These are phyloP conservation scores for Podila epicladia DNA, from an alignment of 192 early-diverging fungal genomes.

Conservation along the genomic window DNA sequence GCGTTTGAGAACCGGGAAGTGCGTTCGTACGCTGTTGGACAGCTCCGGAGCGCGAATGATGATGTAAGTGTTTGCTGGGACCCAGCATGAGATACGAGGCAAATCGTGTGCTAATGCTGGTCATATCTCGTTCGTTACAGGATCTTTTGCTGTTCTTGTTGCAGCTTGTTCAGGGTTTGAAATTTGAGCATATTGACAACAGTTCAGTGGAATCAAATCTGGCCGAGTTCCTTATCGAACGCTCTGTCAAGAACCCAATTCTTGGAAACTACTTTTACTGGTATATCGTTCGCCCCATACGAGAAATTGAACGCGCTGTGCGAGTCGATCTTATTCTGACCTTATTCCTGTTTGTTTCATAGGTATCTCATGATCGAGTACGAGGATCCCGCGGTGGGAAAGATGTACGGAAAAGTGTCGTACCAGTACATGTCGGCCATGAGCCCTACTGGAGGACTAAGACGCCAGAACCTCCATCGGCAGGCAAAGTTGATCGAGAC, in stretches of 20 bases:
- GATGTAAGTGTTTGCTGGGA: conserved; percentile 63
- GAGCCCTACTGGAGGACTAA: conserved; percentile 59
- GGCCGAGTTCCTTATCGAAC: conserved; percentile 89
- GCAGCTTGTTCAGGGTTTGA: conserved; percentile 97
- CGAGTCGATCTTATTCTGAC: neutral
- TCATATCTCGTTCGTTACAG: conserved; percentile 43
- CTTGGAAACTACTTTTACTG: conserved; percentile 97
- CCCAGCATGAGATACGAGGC: neutral
- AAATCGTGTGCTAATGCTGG: neutral
- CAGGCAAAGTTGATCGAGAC: conserved; percentile 88
- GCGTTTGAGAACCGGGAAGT: conserved; percentile 88
- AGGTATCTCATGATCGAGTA: conserved; percentile 98
- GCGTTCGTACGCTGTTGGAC: conserved; percentile 87
- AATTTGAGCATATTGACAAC: conserved; percentile 85
- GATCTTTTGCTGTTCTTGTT: conserved; percentile 94
- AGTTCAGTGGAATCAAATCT: conserved; percentile 71
- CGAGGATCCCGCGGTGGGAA: conserved; percentile 84
- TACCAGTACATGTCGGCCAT: conserved; percentile 85
- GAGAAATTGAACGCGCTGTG: neutral
- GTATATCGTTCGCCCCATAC: conserved; percentile 45
- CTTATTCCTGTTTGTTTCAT: neutral
- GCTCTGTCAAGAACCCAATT: conserved; percentile 82
- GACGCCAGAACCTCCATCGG: conserved; percentile 79
- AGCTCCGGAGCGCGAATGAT: conserved; percentile 90
- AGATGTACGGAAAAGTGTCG: conserved; percentile 88